Conservation (phyloP, 1,284 basidiomycete genomes). For the Fomitopsis pinicola region DNA sequence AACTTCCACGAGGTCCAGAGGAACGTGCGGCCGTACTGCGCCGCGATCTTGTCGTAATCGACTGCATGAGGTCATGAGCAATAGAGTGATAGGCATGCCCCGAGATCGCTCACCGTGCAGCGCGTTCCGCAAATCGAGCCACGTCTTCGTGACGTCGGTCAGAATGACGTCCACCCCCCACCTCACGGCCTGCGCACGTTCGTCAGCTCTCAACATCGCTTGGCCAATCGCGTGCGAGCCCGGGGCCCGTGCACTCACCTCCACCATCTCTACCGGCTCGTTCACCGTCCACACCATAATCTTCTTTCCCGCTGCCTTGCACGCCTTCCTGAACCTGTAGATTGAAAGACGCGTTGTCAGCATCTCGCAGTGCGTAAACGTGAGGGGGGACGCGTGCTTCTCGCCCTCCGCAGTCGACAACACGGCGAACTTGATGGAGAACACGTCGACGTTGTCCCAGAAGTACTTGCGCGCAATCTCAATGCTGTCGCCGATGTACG, state of each 20-base stretch:
- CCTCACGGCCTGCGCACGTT: constrained; percentile 60
- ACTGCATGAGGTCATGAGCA: constrained; percentile 31
- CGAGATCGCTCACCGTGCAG: constrained; percentile 49
- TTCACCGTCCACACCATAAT: constrained; percentile 98
- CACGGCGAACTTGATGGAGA: constrained; percentile 80
- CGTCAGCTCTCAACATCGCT: constrained; percentile 4
- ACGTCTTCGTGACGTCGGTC: constrained; percentile 80
- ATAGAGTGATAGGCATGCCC: constrained; percentile 2
- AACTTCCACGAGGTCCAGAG: constrained; percentile 69
- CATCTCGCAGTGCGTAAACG: neutral
- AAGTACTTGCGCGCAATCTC: constrained; percentile 81
- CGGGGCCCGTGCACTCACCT: constrained; percentile 43
- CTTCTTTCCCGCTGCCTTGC: constrained; percentile 77
- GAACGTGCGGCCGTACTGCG: constrained; percentile 63
- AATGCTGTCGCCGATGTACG: constrained; percentile 79
- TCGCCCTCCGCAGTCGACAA: constrained; percentile 73
- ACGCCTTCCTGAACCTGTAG: constrained; percentile 74
- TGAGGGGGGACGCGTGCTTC: constrained; percentile 39
- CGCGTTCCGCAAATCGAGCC: constrained; percentile 68
- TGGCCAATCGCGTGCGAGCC: neutral
- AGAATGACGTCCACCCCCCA: constrained; percentile 92
- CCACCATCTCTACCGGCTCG: constrained; percentile 88
- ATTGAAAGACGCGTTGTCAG: neutral
- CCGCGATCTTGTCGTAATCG: constrained; percentile 62
- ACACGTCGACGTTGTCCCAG: constrained; percentile 86